Evolutionary conservation across 208 protist genomes (phyloP), one percentile per base, ranked within the genome.

Genomic region (Wallacemonas rigidus): DNA sequence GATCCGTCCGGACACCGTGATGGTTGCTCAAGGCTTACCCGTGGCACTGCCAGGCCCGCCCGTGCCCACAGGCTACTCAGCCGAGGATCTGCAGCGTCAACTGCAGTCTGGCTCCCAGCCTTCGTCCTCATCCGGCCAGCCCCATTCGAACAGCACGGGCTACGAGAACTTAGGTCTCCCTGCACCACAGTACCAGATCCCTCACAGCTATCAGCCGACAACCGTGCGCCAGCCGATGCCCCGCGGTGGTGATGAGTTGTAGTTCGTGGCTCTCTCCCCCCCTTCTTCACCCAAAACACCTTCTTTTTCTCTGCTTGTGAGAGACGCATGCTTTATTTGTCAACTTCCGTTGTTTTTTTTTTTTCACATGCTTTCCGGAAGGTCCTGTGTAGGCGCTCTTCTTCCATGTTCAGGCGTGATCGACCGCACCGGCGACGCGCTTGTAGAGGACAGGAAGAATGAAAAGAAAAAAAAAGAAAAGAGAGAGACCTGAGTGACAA

Each of bases 201-300:
- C 56, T 5, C 56, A 62, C 36, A 62, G 56, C 56, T 62, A 62
- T 43, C 56, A 62, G 36, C 56, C 56, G 5, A 62, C 56, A n/a
- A 62, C 56, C 6, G 36, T 44, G 36, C 15, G 38, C 3, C 17
- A 43, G 17, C 38, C 15, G 26, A 7, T 40, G 26, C 15, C 36
- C 5, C 35, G 36, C 43, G 56, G 35, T 3, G 8, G 15, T 9
- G 12, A 41, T 6, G 56, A 56, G n/a, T n/a, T 56, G 51, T 56
- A 56, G 51, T 12, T n/a, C 9, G 51, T 9, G 4, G 8, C 14
- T 5, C 45, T 50, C 45, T 50, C 45, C 12, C 45, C 11, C 45
- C 12, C 45, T 50, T 12, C 12, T 12, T 50, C 45, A 50, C 45
- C 6, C 45, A 50, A 6, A 50, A 50, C 45, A 14, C 45, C 45